Evolutionary conservation across 2,329 filamentous ascomycete genomes (phyloP).

Genomic region (Nemania bipapillata): DNA sequence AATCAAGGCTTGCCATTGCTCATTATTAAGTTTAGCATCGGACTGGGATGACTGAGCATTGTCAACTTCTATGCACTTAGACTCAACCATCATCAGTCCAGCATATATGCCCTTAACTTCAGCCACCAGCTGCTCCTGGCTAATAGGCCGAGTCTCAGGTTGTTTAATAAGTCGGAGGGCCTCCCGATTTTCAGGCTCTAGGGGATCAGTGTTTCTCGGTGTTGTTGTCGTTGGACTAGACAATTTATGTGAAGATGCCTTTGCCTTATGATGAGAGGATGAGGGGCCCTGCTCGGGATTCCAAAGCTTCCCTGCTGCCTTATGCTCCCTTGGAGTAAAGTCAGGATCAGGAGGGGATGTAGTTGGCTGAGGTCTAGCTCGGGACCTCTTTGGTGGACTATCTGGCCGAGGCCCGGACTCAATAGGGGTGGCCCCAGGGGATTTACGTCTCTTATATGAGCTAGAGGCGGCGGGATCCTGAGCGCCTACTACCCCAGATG

Average conservation of each 20-base stretch:
- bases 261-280: conserved; percentile 27
- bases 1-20: conserved; percentile 87
- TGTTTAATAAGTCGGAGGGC: conserved; percentile 43
- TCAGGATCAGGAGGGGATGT: conserved; percentile 43
- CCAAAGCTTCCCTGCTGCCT: conserved; percentile 44
- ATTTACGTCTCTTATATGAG: conserved; percentile 42
- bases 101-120: conserved; percentile 88
- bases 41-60: conserved; percentile 64
- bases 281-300: conserved; percentile 38
- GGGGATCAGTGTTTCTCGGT: conserved; percentile 31
- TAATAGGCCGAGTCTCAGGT: conserved; percentile 66
- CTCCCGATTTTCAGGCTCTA: conserved; percentile 33
- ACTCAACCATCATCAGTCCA: conserved; percentile 85
- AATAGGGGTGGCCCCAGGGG: conserved; percentile 22
- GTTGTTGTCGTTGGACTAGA: conserved; percentile 22
- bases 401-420: conserved; percentile 33
- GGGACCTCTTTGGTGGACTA: conserved; percentile 42
- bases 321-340: conserved; percentile 37
- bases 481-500: conserved; percentile 10
- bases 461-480: conserved; percentile 28
- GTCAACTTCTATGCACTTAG: conserved; percentile 86
- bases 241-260: conserved; percentile 12
- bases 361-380: conserved; percentile 34
- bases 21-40: conserved; percentile 62
- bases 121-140: conserved; percentile 79